Conservation (phyloP, 495 filamentous ascomycete species). For the Elasticomyces elasticus region DNA sequence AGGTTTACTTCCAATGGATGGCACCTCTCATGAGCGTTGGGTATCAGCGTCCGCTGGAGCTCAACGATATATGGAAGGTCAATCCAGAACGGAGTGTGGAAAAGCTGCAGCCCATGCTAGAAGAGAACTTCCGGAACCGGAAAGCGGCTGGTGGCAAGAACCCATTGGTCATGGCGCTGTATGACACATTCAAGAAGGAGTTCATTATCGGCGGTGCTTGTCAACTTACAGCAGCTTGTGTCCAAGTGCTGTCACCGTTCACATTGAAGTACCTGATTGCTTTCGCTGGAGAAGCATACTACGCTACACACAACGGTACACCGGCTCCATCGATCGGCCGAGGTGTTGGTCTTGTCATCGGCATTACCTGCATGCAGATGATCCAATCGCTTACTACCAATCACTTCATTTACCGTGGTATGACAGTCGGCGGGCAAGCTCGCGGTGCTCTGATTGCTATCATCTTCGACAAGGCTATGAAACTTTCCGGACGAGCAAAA, state of each 20-base stretch:
- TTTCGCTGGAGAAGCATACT: conserved; percentile 56
- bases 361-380: conserved; percentile 33
- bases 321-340: conserved; percentile 28
- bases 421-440: conserved; percentile 35
- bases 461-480: conserved; percentile 42
- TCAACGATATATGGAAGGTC: conserved; percentile 77
- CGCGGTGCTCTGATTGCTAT: conserved; percentile 35
- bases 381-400: conserved; percentile 33
- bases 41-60: conserved; percentile 73
- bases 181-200: conserved; percentile 78
- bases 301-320: conserved; percentile 29
- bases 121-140: conserved; percentile 56
- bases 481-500: conserved; percentile 32
- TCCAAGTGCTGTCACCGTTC: conserved; percentile 63
- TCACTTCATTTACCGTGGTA: conserved; percentile 37
- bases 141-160: conserved; percentile 57
- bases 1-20: conserved; percentile 59
- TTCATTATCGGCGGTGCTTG: conserved; percentile 76
- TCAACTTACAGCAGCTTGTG: conserved; percentile 57
- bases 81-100: conserved; percentile 71
- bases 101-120: conserved; percentile 51
- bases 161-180: conserved; percentile 68
- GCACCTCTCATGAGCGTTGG: conserved; percentile 61
- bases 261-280: conserved; percentile 33
- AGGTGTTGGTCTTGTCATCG: conserved; percentile 34